These are phyloP conservation scores for Marasmius fiardii DNA, from an alignment of 1,284 basidiomycete genomes.

Conservation along the genomic window DNA sequence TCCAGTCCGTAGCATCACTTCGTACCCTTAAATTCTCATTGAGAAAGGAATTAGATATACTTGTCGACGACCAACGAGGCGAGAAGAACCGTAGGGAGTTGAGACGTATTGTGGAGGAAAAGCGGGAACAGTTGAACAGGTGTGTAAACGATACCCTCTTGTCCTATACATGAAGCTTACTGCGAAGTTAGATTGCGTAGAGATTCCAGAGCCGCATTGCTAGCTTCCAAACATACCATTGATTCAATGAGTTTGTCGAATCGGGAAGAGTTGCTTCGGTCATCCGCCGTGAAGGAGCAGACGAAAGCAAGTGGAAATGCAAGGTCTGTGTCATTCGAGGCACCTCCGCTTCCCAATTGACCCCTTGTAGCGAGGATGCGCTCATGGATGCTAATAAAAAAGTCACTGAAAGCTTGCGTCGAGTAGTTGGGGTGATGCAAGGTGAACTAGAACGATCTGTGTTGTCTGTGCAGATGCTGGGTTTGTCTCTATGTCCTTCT, in stretches of 20 bases:
- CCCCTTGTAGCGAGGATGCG: slow-evolving; percentile 63
- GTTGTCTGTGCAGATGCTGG: slow-evolving; percentile 80
- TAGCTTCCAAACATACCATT: slow-evolving; percentile 68
- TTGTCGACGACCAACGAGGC: slow-evolving; percentile 65
- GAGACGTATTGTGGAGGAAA: slow-evolving; percentile 45
- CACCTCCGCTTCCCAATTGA: slow-evolving; percentile 1
- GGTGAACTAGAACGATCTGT: slow-evolving; percentile 88
- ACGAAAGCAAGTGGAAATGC: slow-evolving; percentile 45
- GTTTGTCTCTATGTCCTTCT: slow-evolving; percentile 38
- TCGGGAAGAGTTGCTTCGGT: slow-evolving; percentile 62
- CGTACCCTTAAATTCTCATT: slow-evolving; percentile 9
- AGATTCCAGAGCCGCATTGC: slow-evolving; percentile 61
- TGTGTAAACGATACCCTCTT: slow-evolving; percentile 35
- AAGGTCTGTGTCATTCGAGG: slow-evolving; percentile 36
- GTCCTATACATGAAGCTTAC: slow-evolving; percentile 47
- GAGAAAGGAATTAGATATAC: slow-evolving; percentile 56
- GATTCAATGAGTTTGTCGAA: slow-evolving; percentile 56
- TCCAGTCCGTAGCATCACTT: no score
- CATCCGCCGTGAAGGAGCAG: slow-evolving; percentile 41
- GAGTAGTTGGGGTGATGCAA: slow-evolving; percentile 86
- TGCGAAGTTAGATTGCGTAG: slow-evolving; percentile 48
- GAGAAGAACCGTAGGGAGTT: slow-evolving; percentile 52
- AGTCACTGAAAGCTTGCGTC: slow-evolving; percentile 82
- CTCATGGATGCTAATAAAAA: slow-evolving; percentile 86
- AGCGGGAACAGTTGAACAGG: slow-evolving; percentile 45